Percentiles rank a stretch among this genome's conserved stretches.
phyloP scores from a whole-genome alignment of 208 protist genomes.

The Phytomonas sp. region DNA sequence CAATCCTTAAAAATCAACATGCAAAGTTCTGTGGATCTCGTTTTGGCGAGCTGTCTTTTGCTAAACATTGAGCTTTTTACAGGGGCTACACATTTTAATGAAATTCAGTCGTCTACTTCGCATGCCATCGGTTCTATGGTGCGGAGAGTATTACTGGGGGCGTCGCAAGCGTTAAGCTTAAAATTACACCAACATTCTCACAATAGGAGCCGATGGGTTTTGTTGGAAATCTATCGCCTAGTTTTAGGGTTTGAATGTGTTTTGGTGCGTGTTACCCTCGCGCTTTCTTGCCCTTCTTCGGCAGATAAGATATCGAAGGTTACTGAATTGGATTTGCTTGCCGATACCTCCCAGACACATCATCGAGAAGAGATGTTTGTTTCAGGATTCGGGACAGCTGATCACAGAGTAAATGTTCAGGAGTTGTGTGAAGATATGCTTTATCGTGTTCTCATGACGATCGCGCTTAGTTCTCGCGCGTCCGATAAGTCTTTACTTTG shows the following conservation, averaged over 20 bases:
- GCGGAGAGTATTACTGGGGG: neutral
- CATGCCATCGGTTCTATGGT: neutral
- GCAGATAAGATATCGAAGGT: neutral
- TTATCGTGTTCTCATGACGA: neutral
- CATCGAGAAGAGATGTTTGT: neutral
- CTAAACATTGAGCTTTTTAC: neutral
- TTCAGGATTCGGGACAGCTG: neutral
- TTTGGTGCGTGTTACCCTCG: neutral
- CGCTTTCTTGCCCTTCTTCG: neutral
- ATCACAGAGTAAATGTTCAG: neutral
- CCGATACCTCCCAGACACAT: neutral
- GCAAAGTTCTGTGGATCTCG: neutral
- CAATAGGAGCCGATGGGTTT: neutral
- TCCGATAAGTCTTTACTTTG: neutral
- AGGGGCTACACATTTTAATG: neutral
- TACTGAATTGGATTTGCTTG: neutral
- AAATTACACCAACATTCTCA: neutral
- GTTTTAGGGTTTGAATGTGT: neutral
- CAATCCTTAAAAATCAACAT: neutral
- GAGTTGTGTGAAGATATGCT: neutral
- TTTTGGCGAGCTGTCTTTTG: neutral
- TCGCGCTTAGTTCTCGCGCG: neutral
- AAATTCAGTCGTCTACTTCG: neutral
- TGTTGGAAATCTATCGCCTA: constrained; percentile 1
- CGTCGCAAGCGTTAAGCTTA: neutral